Evolutionary conservation across 306 rosid species (phyloP).

Genomic region (Malus orientalis): DNA sequence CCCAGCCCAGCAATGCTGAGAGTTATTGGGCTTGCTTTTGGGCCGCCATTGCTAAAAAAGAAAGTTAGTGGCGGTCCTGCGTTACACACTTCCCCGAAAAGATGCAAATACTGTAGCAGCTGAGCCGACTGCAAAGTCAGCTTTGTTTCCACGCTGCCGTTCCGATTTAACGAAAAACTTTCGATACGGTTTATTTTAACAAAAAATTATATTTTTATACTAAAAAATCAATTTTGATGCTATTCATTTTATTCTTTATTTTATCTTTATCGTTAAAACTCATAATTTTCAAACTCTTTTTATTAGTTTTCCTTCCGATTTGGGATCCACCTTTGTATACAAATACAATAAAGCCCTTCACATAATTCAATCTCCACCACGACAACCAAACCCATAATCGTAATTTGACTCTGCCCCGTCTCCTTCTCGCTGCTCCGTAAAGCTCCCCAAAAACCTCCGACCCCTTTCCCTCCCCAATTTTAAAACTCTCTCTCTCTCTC

Average conservation of each 20-base stretch:
- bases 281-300: no score
- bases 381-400: not conserved
- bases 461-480: conserved; percentile 51
- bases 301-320: not conserved
- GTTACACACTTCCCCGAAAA: not conserved
- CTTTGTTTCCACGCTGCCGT: conserved; percentile 32
- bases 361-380: not conserved
- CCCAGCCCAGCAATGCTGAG: not conserved
- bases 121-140: not conserved
- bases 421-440: not conserved
- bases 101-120: not conserved
- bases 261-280: no score
- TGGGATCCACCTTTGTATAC: not conserved
- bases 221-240: no score
- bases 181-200: no score
- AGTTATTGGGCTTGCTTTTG: not conserved
- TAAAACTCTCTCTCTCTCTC: conserved; percentile 22
- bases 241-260: no score
- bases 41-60: not conserved
- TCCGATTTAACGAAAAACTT: not conserved
- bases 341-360: conserved; percentile 20
- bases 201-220: no score
- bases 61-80: not conserved
- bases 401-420: not conserved
- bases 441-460: not conserved